Base-by-base conservation (phyloP, 116 monocot species). In the Dioscorea cayenensis region DNA sequence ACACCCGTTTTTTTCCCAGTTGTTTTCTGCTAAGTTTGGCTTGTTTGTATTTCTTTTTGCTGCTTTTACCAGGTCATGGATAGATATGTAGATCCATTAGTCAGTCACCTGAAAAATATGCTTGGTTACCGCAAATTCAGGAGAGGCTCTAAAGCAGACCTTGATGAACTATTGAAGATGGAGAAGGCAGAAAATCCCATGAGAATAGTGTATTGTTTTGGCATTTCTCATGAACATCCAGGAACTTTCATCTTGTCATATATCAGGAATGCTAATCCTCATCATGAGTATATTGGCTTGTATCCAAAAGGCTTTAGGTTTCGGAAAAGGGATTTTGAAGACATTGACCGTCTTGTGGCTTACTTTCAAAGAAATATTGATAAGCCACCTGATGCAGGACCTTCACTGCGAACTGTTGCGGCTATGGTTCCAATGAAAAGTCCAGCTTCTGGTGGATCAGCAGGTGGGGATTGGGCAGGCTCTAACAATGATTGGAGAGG, bases 301-400 rank as follows among this genome's bases (percentile, higher is more conserved):
- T 99, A 90, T 86, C 99, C 99, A 0, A 99, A 90, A 74, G 88
- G 94, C 25, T 93, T 91, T 66, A 84, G 84, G 74, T 99, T 93
- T 76, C 79, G 90, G 52, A 90, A 91, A 77, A 86, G 32, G 66
- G 85, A 90, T 68, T 99, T 94, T 77, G 86, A 82, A 16, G 80
- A 85, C 71, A 83, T 99, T 67, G 99, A 99, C 23, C 79, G 78
- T 19, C 86, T 99, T 12, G 93, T 99, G 55, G 63, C 84, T 49
- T 87, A 76, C 77, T 99, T 99, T 58, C 99, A 99, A 81, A 88
- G 69, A 66, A 86, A 93, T 60, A 90, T 99, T 76, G 80, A 91
- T 69, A 84, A 86, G 48, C 72, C 78, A 38, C 77, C 78, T 32
- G 81, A 82, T 69, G 73, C 82, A 27, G 84, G 75, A 1, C 79